These are phyloP conservation scores for Suillus subaureus DNA, from an alignment of 768 basidiomycete genomes.

Conservation along the genomic window DNA sequence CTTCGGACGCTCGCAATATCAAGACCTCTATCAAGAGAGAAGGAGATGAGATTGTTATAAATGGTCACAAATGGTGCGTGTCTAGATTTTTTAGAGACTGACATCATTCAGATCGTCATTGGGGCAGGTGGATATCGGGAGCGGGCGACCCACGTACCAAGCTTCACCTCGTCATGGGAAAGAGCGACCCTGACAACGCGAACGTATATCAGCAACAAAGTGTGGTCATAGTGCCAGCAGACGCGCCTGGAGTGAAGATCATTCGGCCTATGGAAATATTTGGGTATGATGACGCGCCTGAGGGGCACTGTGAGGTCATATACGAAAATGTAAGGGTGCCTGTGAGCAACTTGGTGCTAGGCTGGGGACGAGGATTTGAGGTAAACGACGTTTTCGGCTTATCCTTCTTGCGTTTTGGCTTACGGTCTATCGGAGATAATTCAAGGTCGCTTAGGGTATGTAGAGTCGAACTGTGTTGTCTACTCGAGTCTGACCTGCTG, in stretches of 20 bases:
- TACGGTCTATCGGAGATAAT: constrained; percentile 59
- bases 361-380: constrained; percentile 97
- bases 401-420: background rate
- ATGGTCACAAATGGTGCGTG: constrained; percentile 91
- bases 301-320: constrained; percentile 94
- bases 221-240: constrained; percentile 91
- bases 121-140: constrained; percentile 90
- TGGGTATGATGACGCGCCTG: constrained; percentile 94
- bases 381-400: constrained; percentile 35
- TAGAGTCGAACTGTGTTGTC: constrained; percentile 6
- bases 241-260: constrained; percentile 83
- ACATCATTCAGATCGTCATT: background rate
- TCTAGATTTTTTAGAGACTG: constrained; percentile 12
- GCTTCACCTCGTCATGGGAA: constrained; percentile 93
- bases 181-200: constrained; percentile 85
- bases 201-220: constrained; percentile 84
- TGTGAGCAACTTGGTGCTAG: constrained; percentile 77
- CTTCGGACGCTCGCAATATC: constrained; percentile 95
- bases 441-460: constrained; percentile 91
- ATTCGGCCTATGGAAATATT: constrained; percentile 94
- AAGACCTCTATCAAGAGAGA: constrained; percentile 83
- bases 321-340: constrained; percentile 96
- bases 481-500: constrained; percentile 12
- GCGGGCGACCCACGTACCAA: constrained; percentile 91
- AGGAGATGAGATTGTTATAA: constrained; percentile 88